Evolutionary conservation across 257 asterid genomes (phyloP), one percentile per base, ranked within the genome.

Genomic region (Agastache rugosa): DNA sequence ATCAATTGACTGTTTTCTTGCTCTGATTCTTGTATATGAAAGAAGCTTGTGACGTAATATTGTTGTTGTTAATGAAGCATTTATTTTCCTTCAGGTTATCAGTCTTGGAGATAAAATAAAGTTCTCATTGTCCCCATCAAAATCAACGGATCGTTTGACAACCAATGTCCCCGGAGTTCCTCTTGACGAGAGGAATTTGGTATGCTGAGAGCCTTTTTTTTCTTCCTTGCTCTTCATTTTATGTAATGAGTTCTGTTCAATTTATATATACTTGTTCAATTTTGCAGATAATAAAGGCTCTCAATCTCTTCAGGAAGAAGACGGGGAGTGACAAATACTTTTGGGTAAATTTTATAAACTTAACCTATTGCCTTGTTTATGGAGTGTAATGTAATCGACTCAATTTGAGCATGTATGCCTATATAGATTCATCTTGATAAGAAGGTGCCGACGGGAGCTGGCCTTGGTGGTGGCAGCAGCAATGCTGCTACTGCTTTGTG

Each of bases 401-500:
- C 6, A n/a, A 22, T 47, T 63, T 29, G 65, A 73, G 64, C 50
- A 51, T 63, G 64, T 48, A 5, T 37, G 51, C 78, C 59, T 56
- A 64, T 16, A 64, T 80, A 95, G 99, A 73, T 95, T 83, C 98
- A 95, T 86, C 96, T 95, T 14, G 97, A 95, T 75, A 95, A 95
- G 87, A 90, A 80, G 77, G 99, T 95, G 72, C 99, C 98, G 2
- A 90, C 98, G 2, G 99, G 99, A 27, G 99, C 99, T 29, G 99
- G 99, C 56, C 93, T 95, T 56, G 99, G 99, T 60, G 99, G 99
- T 29, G 99, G 99, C 75, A 95, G 99, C 83, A 89, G 99, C 76
- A 95, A 95, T 87, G 99, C 99, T 64, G 99, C 99, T 58, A 95
- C 99, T 75, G 92, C 99, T 69, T 84, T 95, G 75, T 95, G 99